Conservation (phyloP, 352 stramenopile genomes). For the Bremia lactucae region DNA sequence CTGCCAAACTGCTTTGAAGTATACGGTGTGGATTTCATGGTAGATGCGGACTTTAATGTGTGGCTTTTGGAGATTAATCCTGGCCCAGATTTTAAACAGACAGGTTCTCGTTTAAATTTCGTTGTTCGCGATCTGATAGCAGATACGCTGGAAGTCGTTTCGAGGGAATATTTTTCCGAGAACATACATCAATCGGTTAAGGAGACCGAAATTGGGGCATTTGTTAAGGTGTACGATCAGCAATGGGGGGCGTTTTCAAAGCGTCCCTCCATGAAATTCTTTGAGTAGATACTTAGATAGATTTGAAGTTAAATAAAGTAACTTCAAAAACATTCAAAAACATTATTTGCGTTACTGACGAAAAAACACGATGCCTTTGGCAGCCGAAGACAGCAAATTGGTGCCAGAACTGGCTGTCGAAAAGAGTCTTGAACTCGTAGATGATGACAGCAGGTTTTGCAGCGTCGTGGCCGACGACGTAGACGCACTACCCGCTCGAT, state of each 20-base stretch:
- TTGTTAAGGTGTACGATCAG: conserved; percentile 46
- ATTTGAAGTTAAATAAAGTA: conserved; percentile 3
- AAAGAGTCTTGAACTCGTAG: conserved; percentile 54
- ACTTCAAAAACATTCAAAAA: conserved; percentile 2
- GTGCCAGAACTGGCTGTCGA: conserved; percentile 50
- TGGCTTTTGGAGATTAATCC: conserved; percentile 68
- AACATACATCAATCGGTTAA: conserved; percentile 6
- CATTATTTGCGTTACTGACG: conserved; percentile 38
- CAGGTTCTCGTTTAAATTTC: conserved; percentile 38
- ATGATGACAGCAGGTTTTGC: conserved; percentile 56
- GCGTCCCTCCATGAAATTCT: conserved; percentile 43
- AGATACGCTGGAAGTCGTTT: conserved; percentile 45
- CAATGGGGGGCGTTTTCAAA: conserved; percentile 42
- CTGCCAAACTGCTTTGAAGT: conserved; percentile 65
- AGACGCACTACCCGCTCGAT: conserved; percentile 15
- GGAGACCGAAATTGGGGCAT: conserved; percentile 22
- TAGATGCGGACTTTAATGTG: conserved; percentile 57
- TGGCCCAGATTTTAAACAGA: conserved; percentile 74
- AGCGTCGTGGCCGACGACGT: conserved; percentile 42
- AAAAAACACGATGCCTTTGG: conserved; percentile 80
- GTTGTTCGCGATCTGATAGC: conserved; percentile 54
- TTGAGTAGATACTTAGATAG: conserved; percentile 21
- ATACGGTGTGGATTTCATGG: conserved; percentile 69
- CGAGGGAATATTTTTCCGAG: conserved; percentile 38
- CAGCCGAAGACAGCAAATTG: conserved; percentile 51